Evolutionary conservation across 2,329 filamentous ascomycete species (phyloP), one percentile per base, ranked within the genome.

Genomic region (Verticillium longisporum): DNA sequence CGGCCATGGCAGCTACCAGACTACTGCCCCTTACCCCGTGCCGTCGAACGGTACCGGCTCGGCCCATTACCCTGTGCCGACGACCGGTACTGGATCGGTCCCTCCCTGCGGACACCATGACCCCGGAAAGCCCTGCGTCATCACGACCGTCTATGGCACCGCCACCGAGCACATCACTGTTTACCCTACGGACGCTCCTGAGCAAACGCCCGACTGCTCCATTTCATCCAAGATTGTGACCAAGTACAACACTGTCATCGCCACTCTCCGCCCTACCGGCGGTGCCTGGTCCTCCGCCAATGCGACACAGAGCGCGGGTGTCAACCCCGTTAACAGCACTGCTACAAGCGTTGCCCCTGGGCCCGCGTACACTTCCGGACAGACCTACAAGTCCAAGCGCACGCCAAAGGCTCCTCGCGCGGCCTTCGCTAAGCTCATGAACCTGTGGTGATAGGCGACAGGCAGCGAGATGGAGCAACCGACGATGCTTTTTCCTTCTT

Each of bases 201-300:
- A 63, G 50, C 60, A 66, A 4, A 66, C 62, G 15, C 66, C 66
- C 26, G 64, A 63, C 21, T 74, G 70, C 59, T 58, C 66, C 13
- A 61, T 68, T 31, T 71, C 69, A 5, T 73, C 73, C 32, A 71
- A 68, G 53, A 68, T 73, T 26, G 63, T 69, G 11, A 75, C 74
- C 14, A 66, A 71, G 37, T 76, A 72, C 64, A 76, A 75, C 66
- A 77, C 74, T 1, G 66, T 76, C 15, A 62, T 69, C 15, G 67
- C 71, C 60, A 75, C 73, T 6, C 66, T 73, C 34, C 61, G 26
- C 13, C 26, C 26, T 3, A 6, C 37, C 13, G 34, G n/a, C 11
- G 21, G 37, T 6, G 31, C 21, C n/a, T 36, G 45, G 32, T n/a
- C 31, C 11, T 32, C 34, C 15, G 15, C 31, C 6, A 56, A 36